phyloP scores from a whole-genome alignment of 805 yeast species.

The Middelhovenomyces tepae region DNA sequence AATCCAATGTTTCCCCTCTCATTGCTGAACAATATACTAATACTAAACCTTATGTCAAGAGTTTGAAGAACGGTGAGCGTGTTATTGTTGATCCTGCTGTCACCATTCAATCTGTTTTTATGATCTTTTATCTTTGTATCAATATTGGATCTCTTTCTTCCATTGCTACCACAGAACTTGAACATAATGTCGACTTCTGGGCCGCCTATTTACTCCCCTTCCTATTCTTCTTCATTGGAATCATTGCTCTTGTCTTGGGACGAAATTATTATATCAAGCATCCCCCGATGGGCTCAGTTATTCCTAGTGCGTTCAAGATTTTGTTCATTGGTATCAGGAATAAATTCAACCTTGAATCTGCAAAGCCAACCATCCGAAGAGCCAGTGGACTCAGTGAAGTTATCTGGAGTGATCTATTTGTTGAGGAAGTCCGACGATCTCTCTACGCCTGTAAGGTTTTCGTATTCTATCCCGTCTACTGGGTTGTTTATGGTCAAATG shows the following conservation, averaged over 20 bases:
- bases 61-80: conserved; percentile 50
- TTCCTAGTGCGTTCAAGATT: conserved; percentile 37
- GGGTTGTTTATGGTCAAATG: conserved; percentile 71
- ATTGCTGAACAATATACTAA: conserved; percentile 68
- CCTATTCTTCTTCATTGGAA: conserved; percentile 45
- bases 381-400: conserved; percentile 31
- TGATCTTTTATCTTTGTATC: conserved; percentile 68
- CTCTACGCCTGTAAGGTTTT: conserved; percentile 66
- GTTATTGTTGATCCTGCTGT: conserved; percentile 64
- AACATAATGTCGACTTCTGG: conserved; percentile 46
- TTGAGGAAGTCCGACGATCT: conserved; percentile 62
- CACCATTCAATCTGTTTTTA: conserved; percentile 64
- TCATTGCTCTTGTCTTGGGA: conserved; percentile 39
- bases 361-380: conserved; percentile 49
- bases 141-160: conserved; percentile 69
- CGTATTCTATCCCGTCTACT: conserved; percentile 59
- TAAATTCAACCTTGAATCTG: conserved; percentile 23
- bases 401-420: conserved; percentile 61
- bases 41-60: conserved; percentile 49
- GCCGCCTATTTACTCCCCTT: conserved; percentile 43
- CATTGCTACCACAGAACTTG: conserved; percentile 69
- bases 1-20: conserved; percentile 64
- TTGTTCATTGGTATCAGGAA: conserved; percentile 33
- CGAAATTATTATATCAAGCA: conserved; percentile 31
- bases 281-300: conserved; percentile 38